phyloP scores from a whole-genome alignment of 108 stramenopile species.

The Epithemia pelagica region DNA sequence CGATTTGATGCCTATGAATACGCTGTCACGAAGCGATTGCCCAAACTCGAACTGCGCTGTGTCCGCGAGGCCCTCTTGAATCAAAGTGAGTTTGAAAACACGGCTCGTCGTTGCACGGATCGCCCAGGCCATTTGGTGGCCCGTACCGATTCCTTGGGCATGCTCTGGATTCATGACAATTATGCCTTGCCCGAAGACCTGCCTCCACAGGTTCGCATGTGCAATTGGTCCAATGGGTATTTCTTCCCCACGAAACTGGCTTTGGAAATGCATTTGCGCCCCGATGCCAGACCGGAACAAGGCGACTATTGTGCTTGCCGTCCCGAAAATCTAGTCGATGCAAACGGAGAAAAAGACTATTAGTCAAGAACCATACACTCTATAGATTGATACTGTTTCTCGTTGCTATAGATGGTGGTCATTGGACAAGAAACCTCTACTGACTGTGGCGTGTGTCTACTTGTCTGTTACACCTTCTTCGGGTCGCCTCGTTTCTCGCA shows the following conservation, averaged over 20 bases:
- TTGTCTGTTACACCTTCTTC: background rate
- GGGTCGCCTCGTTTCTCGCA: constrained; percentile 3
- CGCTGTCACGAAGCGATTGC: background rate
- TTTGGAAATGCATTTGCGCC: background rate
- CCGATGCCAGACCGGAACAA: background rate
- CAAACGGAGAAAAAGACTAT: background rate
- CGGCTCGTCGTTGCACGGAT: background rate
- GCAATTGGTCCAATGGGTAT: background rate
- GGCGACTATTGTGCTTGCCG: background rate
- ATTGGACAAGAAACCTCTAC: too few species aligned
- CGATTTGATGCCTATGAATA: background rate
- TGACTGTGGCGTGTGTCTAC: background rate
- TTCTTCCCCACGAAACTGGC: background rate
- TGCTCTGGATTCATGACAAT: background rate
- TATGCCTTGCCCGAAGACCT: background rate
- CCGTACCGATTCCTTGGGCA: background rate
- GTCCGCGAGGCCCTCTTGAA: background rate
- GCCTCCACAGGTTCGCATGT: background rate
- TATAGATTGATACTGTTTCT: too few species aligned
- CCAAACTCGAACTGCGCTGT: background rate
- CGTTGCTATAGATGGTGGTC: too few species aligned
- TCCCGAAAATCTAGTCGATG: background rate
- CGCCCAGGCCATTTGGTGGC: background rate
- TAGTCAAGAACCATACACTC: too few species aligned
- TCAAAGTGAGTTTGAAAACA: background rate